Base-by-base conservation (phyloP, 2,329 filamentous ascomycete species). In the Epichloe glyceriae region DNA sequence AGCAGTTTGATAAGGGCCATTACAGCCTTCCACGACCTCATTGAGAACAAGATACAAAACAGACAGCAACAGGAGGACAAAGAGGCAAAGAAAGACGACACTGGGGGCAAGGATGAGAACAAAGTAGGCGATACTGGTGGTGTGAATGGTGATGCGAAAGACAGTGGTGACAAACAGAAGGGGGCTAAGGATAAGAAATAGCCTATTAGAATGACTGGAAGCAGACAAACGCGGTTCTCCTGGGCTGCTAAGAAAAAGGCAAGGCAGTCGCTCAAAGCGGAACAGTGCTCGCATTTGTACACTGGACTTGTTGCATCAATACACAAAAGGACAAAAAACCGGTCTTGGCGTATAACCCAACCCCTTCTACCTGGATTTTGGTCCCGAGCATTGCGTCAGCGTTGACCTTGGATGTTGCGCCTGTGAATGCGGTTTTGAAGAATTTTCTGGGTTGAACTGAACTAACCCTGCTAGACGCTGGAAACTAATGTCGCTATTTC, bases 41-140 rank as follows among this genome's bases (percentile, higher is more conserved):
- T 98, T 58, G 93, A 98, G 75, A 98, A 98, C 76, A 98, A 98
- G 79, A 96, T 97, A 59, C 91, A 97, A 74, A 98, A 98, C 72
- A 81, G 91, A 67, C 90, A 97, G 71, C 88, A 94, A 67, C 86
- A 94, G 63, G 93, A 97, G 64, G 93, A 98, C 64, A 91, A 91
- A 72, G 91, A 97, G 60, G 79, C 85, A 62, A 88, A 88, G 72
- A 88, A 89, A 64, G 82, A 84, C 46, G 85, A 86, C 63, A 57
- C 59, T 22, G 83, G 82, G 58, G 68, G 72, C 59, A 79, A 79
- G 56, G 73, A 76, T 48, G 76, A 80, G 57, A 78, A 78, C 67
- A 79, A 80, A 67, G 75, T 80, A 57, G 64, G 60, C 17, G 62
- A 62, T 42, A 59, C 60, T 35, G 70, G 69, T 53, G 64, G 67